phyloP scores from a whole-genome alignment of 352 stramenopile species.

The Phytophthora constricta region DNA sequence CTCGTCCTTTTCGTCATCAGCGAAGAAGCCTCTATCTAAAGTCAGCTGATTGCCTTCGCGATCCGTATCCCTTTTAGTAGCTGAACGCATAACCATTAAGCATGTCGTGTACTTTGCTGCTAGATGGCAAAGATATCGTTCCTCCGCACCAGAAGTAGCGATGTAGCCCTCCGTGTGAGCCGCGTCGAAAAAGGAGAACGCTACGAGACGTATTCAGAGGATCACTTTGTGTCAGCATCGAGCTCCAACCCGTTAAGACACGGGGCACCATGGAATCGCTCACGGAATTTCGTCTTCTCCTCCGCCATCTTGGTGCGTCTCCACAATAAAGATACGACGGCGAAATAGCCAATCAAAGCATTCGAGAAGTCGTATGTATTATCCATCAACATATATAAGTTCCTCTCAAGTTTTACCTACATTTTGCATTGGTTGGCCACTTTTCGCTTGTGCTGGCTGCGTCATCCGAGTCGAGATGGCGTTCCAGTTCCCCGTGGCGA shows the following conservation, averaged over 20 bases:
- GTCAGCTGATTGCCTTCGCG: conserved; percentile 2
- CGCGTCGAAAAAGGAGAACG: conserved; percentile 52
- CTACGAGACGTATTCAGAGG: conserved; percentile 17
- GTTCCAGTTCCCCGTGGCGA: conserved; percentile 79
- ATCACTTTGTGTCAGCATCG: too few relatives aligned
- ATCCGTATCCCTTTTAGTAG: conserved; percentile 5
- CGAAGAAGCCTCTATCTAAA: conserved; percentile 31
- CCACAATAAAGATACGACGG: neutral
- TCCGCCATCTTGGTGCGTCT: conserved; percentile 12
- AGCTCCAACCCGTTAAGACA: too few relatives aligned
- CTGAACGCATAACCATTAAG: neutral
- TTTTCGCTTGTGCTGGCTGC: conserved; percentile 4
- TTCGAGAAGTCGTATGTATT: too few relatives aligned
- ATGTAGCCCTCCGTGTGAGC: conserved; percentile 42
- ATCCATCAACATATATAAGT: too few relatives aligned
- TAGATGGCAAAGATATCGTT: too few relatives aligned
- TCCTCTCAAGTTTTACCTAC: too few relatives aligned
- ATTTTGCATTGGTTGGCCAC: conserved; percentile 27
- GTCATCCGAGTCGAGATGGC: conserved; percentile 33
- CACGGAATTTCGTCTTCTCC: conserved; percentile 23
- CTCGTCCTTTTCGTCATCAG: too few relatives aligned
- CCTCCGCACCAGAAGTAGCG: too few relatives aligned
- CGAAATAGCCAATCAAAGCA: too few relatives aligned
- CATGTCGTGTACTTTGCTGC: neutral
- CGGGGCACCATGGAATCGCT: neutral